These are phyloP conservation scores for Torulaspora pretoriensis DNA, from an alignment of 1,139 yeast species.

Conservation along the genomic window DNA sequence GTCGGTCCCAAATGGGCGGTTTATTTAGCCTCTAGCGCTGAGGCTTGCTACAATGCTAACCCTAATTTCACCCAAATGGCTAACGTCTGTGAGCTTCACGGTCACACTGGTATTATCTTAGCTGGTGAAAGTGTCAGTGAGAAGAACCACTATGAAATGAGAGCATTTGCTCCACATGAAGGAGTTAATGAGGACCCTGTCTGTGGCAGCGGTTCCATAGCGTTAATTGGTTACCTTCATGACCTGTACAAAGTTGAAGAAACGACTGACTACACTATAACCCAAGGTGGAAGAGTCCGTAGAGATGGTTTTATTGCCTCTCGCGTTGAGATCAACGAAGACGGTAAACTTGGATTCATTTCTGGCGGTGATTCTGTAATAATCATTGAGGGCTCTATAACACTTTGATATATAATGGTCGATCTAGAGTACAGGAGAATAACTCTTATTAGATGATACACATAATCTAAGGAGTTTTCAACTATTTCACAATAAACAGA, in stretches of 20 bases:
- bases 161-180: constrained; percentile 42
- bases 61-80: constrained; percentile 36
- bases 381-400: constrained; percentile 36
- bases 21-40: constrained; percentile 34
- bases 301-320: constrained; percentile 39
- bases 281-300: constrained; percentile 39
- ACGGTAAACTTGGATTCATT: constrained; percentile 19
- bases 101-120: constrained; percentile 39
- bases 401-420: neutral
- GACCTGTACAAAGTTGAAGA: constrained; percentile 19
- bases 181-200: constrained; percentile 48
- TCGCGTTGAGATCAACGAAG: constrained; percentile 20
- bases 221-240: constrained; percentile 35
- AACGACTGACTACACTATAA: constrained; percentile 28
- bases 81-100: constrained; percentile 22
- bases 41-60: constrained; percentile 34
- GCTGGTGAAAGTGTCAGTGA: constrained; percentile 38
- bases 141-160: constrained; percentile 29
- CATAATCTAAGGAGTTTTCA: no score
- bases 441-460: no score
- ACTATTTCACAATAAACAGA: no score
- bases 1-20: constrained; percentile 47
- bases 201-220: constrained; percentile 49
- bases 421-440: no score
- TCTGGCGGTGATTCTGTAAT: constrained; percentile 40